Percentiles rank a stretch among this genome's conserved stretches.
phyloP scores from a whole-genome alignment of 164 flowering plant species.

The Liquidambar formosana region DNA sequence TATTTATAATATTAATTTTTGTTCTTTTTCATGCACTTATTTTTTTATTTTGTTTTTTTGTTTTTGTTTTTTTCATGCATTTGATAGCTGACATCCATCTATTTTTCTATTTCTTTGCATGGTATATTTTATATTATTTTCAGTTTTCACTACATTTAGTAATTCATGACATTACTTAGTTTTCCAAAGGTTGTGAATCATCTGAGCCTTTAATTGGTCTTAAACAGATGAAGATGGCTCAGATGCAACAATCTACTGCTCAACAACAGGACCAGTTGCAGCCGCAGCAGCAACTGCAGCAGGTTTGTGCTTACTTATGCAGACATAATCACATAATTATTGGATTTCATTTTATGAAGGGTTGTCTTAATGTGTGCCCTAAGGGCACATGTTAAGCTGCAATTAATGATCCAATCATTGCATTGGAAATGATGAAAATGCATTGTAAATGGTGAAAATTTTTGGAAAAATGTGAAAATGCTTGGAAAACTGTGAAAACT shows the following conservation, averaged over 20 bases:
- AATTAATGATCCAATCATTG: no score
- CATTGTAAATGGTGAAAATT: no score
- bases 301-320: conserved; percentile 40
- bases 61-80: not conserved
- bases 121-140: not conserved
- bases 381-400: no score
- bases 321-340: not conserved
- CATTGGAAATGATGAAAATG: no score
- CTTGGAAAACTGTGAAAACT: no score
- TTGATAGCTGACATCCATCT: no score
- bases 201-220: conserved; percentile 11
- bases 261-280: conserved; percentile 80
- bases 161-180: not conserved
- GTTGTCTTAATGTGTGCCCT: no score
- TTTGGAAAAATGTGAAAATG: no score
- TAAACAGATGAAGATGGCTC: conserved; percentile 65
- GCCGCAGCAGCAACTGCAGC: conserved; percentile 68
- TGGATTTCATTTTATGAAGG: not conserved
- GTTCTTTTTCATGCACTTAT: not conserved
- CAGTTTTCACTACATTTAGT: not conserved
- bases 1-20: not conserved
- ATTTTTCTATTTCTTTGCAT: not conserved
- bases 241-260: conserved; percentile 63
- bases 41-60: not conserved
- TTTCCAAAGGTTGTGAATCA: not conserved